A percentile compares a stretch with the other conserved stretches of the same genome.
phyloP scores from a whole-genome alignment of 106 monocot species.

The Ottelia alismoides region DNA sequence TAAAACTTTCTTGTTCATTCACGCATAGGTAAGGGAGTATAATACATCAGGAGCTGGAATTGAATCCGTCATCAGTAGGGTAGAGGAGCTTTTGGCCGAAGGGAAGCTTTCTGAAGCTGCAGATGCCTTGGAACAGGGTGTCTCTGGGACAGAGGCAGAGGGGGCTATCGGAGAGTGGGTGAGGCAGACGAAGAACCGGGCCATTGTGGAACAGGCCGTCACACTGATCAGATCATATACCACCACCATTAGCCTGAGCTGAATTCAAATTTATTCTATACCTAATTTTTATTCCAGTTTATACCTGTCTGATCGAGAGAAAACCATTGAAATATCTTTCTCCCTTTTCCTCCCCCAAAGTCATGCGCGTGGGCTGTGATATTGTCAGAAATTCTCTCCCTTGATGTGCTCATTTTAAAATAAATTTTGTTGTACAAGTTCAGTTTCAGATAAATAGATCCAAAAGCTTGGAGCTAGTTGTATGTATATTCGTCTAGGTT shows the following conservation, averaged over 20 bases:
- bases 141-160: conserved; percentile 61
- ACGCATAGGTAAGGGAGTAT: conserved; percentile 56
- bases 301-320: too few species aligned
- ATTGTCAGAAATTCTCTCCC: too few species aligned
- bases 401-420: too few species aligned
- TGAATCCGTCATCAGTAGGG: conserved; percentile 61
- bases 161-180: conserved; percentile 50
- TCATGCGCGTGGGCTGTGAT: too few species aligned
- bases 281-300: too few species aligned
- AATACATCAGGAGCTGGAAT: conserved; percentile 44
- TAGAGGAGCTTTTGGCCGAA: conserved; percentile 51
- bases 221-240: conserved; percentile 76
- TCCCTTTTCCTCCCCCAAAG: background rate
- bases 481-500: too few species aligned
- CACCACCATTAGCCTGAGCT: conserved; percentile 32
- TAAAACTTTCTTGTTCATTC: too few species aligned
- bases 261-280: too few species aligned
- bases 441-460: too few species aligned
- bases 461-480: too few species aligned
- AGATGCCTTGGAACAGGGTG: conserved; percentile 56
- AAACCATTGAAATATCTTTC: background rate
- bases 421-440: too few species aligned
- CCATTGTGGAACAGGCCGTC: conserved; percentile 79
- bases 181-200: conserved; percentile 53
- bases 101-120: conserved; percentile 74